Evolutionary conservation across 805 yeast genomes (phyloP), one percentile per base, ranked within the genome.

Genomic region (Candida michaelii): DNA sequence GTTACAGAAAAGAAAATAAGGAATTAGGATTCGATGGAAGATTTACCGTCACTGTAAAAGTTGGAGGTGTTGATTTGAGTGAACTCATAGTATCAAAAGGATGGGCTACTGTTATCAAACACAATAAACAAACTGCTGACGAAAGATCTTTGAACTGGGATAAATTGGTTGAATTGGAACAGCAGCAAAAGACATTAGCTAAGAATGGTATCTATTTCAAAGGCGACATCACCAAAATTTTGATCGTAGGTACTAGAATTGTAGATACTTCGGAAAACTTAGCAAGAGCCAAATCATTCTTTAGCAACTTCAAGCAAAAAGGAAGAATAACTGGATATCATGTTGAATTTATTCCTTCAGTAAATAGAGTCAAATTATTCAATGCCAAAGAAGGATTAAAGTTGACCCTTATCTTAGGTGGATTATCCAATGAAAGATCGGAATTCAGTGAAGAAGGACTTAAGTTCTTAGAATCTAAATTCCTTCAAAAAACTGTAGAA

Each of bases 121-220:
- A 86, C 64, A 80, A 83, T 57, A 82, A 82, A 62, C 87, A 83
- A 45, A 85, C 83, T 35, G 65, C 73, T 10, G 73, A 73, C 30
- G 87, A 82, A 54, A 74, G 87, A 51, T 80, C 93, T 2, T 74
- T 80, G 24, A 76, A 80, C 52, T 87, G 95, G 91, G 96, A 88
- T 56, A 73, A 73, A 37, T 71, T 88, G 43, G 63, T 85, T 34
- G 95, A 85, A 56, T 69, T 80, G 37, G 95, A 89, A 59, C 69
- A 73, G 31, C 69, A 69, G 31, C 84, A 90, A 12, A 69, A 66
- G 45, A 75, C 72, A 42, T 63, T 64, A 17, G 68, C 60, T 17
- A 77, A 82, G 50, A 68, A 68, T 35, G 96, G 96, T 15, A 69
- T 89, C 31, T 80, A 75, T 56, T 74, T 70, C 45, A 73, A 76